Percentiles rank a stretch among this genome's conserved stretches.
Conservation (phyloP, 495 filamentous ascomycete species). For the Hypoxylon fuscum region DNA sequence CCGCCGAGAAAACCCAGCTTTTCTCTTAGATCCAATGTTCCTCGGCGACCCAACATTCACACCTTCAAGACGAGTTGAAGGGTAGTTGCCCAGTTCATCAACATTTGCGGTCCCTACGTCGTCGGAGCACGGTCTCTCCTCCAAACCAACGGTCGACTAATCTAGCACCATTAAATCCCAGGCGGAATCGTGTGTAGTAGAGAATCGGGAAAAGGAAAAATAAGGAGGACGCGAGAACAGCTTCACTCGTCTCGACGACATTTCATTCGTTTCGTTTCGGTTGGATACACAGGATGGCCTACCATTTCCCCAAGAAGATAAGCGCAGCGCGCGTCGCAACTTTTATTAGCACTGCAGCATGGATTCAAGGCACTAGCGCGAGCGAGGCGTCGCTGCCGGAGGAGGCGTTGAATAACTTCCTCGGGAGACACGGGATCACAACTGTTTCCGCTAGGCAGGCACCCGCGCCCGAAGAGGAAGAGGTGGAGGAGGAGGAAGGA, state of each 20-base stretch:
- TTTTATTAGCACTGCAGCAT: slow-evolving; percentile 39
- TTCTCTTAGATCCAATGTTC: slow-evolving; percentile 24
- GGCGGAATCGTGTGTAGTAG: slow-evolving; percentile 29
- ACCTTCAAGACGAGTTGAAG: slow-evolving; percentile 37
- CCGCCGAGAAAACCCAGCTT: slow-evolving; percentile 4
- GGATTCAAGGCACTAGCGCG: slow-evolving; percentile 34
- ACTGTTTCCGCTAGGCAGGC: slow-evolving; percentile 8
- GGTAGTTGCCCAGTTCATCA: slow-evolving; percentile 28
- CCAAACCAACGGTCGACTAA: slow-evolving; percentile 25
- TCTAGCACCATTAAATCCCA: slow-evolving; percentile 23
- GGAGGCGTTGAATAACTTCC: slow-evolving; percentile 38
- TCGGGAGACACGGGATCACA: slow-evolving; percentile 23
- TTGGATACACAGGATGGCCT: slow-evolving; percentile 20
- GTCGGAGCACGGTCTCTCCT: slow-evolving; percentile 37
- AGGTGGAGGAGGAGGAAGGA: slow-evolving; percentile 2
- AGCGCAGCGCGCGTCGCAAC: slow-evolving; percentile 39
- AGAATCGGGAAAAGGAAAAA: slow-evolving; percentile 4
- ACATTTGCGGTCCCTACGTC: slow-evolving; percentile 20
- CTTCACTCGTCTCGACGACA: slow-evolving; percentile 37
- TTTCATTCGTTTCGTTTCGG: slow-evolving; percentile 22
- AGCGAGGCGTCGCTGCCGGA: slow-evolving; percentile 29
- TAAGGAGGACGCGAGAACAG: slow-evolving; percentile 30
- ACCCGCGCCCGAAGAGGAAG: slow-evolving; percentile 2
- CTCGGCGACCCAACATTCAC: slow-evolving; percentile 35
- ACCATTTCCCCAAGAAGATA: slow-evolving; percentile 31